These are phyloP conservation scores for Neurospora sp. DNA, from an alignment of 495 filamentous ascomycete genomes.

Conservation along the genomic window DNA sequence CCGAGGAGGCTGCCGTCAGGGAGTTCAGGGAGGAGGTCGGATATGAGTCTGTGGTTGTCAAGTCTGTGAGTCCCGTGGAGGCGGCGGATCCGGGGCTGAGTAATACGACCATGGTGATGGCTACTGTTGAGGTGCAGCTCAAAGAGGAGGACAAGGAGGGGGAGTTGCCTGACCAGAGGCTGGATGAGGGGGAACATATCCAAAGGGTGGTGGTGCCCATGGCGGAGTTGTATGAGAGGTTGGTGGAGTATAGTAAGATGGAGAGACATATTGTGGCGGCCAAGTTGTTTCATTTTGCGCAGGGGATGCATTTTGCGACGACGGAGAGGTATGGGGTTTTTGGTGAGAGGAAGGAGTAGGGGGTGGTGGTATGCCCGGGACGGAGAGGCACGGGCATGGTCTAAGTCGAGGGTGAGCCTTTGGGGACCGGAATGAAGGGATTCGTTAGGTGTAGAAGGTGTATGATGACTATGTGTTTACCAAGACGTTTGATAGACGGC, in stretches of 20 bases:
- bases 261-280: constrained; percentile 29
- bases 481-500: neutral
- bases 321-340: constrained; percentile 25
- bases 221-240: constrained; percentile 37
- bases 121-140: constrained; percentile 69
- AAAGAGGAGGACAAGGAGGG: constrained; percentile 27
- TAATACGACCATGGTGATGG: constrained; percentile 69
- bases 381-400: neutral
- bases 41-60: constrained; percentile 38
- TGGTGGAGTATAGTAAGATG: constrained; percentile 33
- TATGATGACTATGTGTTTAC: neutral
- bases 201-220: constrained; percentile 68
- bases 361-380: neutral
- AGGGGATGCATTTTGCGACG: constrained; percentile 32
- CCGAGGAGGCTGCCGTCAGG: constrained; percentile 68
- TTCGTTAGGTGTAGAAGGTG: neutral
- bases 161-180: constrained; percentile 47
- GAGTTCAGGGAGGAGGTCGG: constrained; percentile 90
- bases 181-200: constrained; percentile 81
- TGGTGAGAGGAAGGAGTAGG: neutral
- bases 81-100: constrained; percentile 57
- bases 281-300: constrained; percentile 36
- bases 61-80: constrained; percentile 25
- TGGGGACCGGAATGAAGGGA: too few relatives aligned
- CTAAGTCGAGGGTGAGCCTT: too few relatives aligned